Base-by-base conservation (phyloP, 768 basidiomycete genomes). In the Tremella yokohamensis region DNA sequence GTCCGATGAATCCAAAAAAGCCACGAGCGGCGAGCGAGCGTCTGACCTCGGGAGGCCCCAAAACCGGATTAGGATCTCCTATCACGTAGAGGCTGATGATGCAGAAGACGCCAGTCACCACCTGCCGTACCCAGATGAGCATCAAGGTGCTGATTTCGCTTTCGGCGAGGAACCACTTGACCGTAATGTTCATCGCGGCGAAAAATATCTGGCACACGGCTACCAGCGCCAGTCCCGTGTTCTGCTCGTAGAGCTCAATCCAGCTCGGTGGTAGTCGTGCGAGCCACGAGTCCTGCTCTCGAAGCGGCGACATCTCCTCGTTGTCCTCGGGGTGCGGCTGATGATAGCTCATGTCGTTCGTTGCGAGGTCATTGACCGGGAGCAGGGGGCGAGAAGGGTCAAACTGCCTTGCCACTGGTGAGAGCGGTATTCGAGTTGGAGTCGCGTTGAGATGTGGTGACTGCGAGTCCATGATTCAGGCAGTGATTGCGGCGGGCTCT, bases 1-100 rank as follows among this genome's bases (percentile, higher is more conserved):
- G 75, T 3, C 85, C 86, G 52, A 88, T 81, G 72, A 89, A 93
- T 1, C 86, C 88, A 53, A 61, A 62, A 57, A 86, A 75, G 0
- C 87, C 87, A 61, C 88, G 79, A 12, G 80, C 71, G 0, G 81
- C 74, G 2, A 89, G 78, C 8, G 87, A 74, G 3, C 78, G 56
- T 37, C 88, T 80, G 2, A 90, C 83, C 1, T 81, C 86, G 45
- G 84, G 84, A 0, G 88, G 89, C 0, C 88, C 89, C 0, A 85
- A 65, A 25, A 85, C 72, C 0, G 87, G 87, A 67, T 90, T 78
- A 2, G 79, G 80, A 7, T 84, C 78, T 24, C 77, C 78, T 49
- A 68, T 76, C 18, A 70, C 73, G 25, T 61, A 82, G 81, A 85
- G 82, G 68, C 83, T 84, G 40, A 74, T 42, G 22, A 83, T 67